Evolutionary conservation across 225 moss, liverwort and hornwort species (phyloP).

Genomic region (Takakia lepidozioides): DNA sequence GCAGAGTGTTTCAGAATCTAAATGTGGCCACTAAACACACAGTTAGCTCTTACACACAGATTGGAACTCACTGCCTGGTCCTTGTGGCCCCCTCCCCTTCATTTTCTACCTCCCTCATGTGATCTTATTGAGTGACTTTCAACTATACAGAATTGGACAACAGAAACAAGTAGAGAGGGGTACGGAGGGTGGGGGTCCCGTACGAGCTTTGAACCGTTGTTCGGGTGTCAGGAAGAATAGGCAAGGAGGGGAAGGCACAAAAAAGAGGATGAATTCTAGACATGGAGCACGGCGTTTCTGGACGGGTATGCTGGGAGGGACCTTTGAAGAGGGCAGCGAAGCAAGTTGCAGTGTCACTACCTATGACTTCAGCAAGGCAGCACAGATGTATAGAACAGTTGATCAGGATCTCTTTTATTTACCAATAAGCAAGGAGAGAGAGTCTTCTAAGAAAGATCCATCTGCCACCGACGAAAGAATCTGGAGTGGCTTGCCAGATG

Average conservation of each 20-base stretch:
- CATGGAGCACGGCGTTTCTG: neutral
- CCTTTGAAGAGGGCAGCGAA: neutral
- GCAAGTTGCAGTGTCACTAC: neutral
- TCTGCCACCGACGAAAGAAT: constrained; percentile 5
- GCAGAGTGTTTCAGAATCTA: no score
- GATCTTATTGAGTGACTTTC: neutral
- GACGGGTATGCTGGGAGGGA: neutral
- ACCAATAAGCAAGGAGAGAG: neutral
- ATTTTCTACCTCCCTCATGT: neutral
- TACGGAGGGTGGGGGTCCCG: neutral
- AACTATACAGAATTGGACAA: neutral
- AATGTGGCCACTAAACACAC: no score
- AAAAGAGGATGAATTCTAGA: neutral
- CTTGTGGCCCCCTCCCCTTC: no score
- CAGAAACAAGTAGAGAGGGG: no score
- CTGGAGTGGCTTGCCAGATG: constrained; percentile 8
- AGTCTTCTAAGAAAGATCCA: neutral
- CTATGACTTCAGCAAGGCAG: neutral
- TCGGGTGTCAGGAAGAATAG: neutral
- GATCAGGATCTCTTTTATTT: neutral
- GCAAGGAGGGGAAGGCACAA: neutral
- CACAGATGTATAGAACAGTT: neutral
- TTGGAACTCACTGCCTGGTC: no score
- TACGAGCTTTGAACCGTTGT: neutral
- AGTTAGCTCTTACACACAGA: no score